A percentile compares a stretch with the other conserved stretches of the same genome.
Conservation (phyloP, 495 filamentous ascomycete genomes). For the Elasticomyces elasticus region DNA sequence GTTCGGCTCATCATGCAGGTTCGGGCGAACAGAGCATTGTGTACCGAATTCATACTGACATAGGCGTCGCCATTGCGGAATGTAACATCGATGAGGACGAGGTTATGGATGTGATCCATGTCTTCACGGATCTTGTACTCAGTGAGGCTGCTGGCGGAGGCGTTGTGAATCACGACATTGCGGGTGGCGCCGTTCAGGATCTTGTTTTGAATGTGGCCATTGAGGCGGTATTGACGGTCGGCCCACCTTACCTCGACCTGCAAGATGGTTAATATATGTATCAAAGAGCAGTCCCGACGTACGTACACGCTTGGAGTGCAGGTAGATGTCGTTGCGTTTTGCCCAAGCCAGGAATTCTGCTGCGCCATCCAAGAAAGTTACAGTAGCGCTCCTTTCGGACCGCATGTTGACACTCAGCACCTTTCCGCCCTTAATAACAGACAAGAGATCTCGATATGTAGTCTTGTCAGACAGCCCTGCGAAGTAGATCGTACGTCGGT, state of each 20-base stretch:
- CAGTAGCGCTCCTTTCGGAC: constrained; percentile 50
- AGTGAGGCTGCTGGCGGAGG: constrained; percentile 44
- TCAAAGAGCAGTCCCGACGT: background rate
- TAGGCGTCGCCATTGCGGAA: constrained; percentile 49
- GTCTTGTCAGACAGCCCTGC: constrained; percentile 52
- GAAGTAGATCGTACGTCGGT: constrained; percentile 54
- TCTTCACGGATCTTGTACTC: constrained; percentile 59
- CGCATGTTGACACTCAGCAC: constrained; percentile 61
- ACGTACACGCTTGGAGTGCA: constrained; percentile 58
- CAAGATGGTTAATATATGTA: constrained; percentile 17
- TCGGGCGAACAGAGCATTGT: constrained; percentile 62
- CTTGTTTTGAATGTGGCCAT: constrained; percentile 55
- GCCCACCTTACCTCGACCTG: constrained; percentile 64
- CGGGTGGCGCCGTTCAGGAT: constrained; percentile 65
- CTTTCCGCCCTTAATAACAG: constrained; percentile 57
- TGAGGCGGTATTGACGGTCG: constrained; percentile 62
- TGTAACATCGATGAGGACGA: constrained; percentile 57
- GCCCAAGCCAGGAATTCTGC: constrained; percentile 54
- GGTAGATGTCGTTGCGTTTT: constrained; percentile 56
- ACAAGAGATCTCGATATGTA: constrained; percentile 56
- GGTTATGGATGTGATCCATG: constrained; percentile 72
- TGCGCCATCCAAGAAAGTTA: constrained; percentile 60
- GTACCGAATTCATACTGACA: constrained; percentile 68
- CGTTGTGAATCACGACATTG: constrained; percentile 58
- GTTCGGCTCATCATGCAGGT: constrained; percentile 69